Evolutionary conservation across 371 early-diverging fungal species (phyloP).

Genomic region (Phascolomyces articulosus): DNA sequence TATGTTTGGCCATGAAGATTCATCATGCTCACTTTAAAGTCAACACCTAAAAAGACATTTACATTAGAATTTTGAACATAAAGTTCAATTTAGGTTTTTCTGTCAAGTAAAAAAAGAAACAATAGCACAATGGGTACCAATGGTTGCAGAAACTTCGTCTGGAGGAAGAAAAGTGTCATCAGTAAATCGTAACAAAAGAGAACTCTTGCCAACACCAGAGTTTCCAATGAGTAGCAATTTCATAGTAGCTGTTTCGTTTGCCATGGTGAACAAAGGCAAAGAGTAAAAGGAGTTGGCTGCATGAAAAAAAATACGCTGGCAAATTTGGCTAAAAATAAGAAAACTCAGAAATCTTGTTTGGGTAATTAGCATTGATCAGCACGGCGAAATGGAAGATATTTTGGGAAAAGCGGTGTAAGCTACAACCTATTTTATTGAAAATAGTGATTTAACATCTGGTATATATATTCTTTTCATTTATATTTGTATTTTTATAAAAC

Average conservation of each 20-base stretch:
- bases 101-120: too few species aligned
- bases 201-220: slow-evolving; percentile 98
- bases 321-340: too few species aligned
- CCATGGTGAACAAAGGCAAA: slow-evolving; percentile 6
- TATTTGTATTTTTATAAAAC: too few species aligned
- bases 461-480: too few species aligned
- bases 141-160: slow-evolving; percentile 94
- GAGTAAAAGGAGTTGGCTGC: neutral
- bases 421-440: too few species aligned
- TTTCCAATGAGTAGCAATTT: slow-evolving; percentile 99
- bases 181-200: slow-evolving; percentile 95
- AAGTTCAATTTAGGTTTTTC: neutral
- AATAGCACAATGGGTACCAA: slow-evolving; percentile 59
- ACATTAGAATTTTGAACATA: neutral
- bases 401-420: too few species aligned
- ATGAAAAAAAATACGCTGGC: neutral
- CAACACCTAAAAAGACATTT: slow-evolving; percentile 79
- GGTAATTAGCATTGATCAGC: too few species aligned
- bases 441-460: too few species aligned
- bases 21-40: slow-evolving; percentile 98
- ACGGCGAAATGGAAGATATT: too few species aligned
- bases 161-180: slow-evolving; percentile 95
- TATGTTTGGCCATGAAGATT: slow-evolving; percentile 88
- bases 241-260: slow-evolving; percentile 68
- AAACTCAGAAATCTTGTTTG: too few species aligned